Evolutionary conservation across 805 yeast genomes (phyloP).

Genomic region (Hanseniaspora occidentalis): DNA sequence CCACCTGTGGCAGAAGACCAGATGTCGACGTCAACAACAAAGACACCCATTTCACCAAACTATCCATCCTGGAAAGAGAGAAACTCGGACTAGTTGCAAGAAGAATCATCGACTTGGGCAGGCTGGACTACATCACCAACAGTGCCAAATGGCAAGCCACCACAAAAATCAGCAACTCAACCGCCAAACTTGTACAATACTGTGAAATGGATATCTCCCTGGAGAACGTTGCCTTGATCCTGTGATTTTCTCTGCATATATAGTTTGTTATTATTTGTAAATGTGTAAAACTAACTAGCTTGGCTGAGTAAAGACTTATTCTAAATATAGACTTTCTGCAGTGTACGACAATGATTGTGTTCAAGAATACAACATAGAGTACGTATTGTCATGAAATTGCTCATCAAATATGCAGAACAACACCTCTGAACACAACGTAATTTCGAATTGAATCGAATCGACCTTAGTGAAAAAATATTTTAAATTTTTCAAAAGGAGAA

Average conservation of each 20-base stretch:
- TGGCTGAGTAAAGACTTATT: too few species aligned
- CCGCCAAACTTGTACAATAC: constrained; percentile 39
- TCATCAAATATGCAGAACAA: too few species aligned
- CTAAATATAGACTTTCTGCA: too few species aligned
- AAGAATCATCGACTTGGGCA: constrained; percentile 60
- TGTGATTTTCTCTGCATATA: neutral
- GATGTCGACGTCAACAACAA: constrained; percentile 19
- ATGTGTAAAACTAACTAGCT: too few species aligned
- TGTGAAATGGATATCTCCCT: constrained; percentile 44
- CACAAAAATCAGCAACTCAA: neutral
- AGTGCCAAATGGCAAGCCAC: constrained; percentile 23
- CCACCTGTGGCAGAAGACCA: constrained; percentile 55
- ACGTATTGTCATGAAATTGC: too few species aligned
- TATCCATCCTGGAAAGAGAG: constrained; percentile 38
- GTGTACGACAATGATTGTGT: neutral
- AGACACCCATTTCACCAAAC: constrained; percentile 33
- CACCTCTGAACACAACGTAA: too few species aligned
- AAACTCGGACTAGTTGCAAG: constrained; percentile 56
- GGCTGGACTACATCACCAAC: constrained; percentile 30
- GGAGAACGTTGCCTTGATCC: constrained; percentile 51
- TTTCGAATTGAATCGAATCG: too few species aligned
- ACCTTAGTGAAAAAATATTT: too few species aligned
- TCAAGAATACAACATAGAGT: neutral
- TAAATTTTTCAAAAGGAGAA: too few species aligned
- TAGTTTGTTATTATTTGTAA: too few species aligned